Conservation (phyloP, 352 stramenopile species). For the Phytophthora uliginosa region DNA sequence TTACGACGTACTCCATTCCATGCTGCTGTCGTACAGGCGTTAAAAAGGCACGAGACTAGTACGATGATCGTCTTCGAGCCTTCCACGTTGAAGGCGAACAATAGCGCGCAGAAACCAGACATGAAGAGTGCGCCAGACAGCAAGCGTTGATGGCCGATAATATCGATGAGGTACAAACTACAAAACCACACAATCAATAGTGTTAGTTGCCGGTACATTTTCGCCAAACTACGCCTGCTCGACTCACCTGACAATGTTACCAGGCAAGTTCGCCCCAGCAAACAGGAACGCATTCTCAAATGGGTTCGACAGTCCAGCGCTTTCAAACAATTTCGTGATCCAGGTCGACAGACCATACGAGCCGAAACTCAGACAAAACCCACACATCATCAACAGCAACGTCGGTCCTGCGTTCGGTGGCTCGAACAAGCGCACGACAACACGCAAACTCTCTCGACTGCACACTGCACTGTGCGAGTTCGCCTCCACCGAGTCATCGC, state of each 20-base stretch:
- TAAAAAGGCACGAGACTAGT: constrained; percentile 91
- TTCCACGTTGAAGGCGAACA: constrained; percentile 86
- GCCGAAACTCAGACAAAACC: constrained; percentile 87
- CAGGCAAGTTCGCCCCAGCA: constrained; percentile 91
- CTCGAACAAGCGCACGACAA: constrained; percentile 63
- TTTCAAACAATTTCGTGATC: constrained; percentile 95
- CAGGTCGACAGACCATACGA: constrained; percentile 95
- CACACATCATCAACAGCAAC: constrained; percentile 74
- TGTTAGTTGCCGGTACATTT: neutral
- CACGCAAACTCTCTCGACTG: constrained; percentile 67
- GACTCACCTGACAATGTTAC: constrained; percentile 87
- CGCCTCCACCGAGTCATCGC: neutral
- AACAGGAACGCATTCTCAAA: constrained; percentile 96
- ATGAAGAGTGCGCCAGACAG: constrained; percentile 76
- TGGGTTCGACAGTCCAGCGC: constrained; percentile 85
- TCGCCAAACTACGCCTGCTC: neutral
- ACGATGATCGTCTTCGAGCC: constrained; percentile 84
- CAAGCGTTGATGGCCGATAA: constrained; percentile 75
- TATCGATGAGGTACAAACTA: constrained; percentile 78
- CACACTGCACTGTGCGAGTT: constrained; percentile 43
- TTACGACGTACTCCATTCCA: constrained; percentile 88
- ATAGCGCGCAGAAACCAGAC: constrained; percentile 67
- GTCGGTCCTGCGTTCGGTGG: constrained; percentile 52
- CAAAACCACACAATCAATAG: constrained; percentile 3
- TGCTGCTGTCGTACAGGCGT: constrained; percentile 89